A percentile compares a stretch with the other conserved stretches of the same genome.
Evolutionary conservation across 1,139 yeast species (phyloP).

Genomic region (Saccharomyces hybrid): DNA sequence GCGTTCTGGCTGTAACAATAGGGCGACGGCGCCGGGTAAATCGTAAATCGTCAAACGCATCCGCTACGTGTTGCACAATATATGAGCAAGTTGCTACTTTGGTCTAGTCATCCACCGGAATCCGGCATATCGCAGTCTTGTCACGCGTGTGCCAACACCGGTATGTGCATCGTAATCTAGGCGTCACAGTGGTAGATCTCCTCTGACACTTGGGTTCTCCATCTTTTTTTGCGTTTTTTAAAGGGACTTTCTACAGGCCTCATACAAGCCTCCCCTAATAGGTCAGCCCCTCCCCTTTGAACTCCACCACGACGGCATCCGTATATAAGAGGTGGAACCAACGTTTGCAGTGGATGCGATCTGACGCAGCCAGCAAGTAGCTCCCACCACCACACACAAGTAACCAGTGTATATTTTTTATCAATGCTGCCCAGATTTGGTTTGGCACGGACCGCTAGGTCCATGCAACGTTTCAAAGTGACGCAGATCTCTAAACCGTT

Average conservation of each 20-base stretch:
- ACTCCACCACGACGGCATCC: not conserved
- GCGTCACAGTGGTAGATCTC: not conserved
- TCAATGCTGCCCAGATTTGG: not conserved
- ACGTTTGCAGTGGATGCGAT: too few species aligned
- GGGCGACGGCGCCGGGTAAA: not conserved
- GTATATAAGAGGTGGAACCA: not conserved
- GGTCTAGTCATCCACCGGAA: not conserved
- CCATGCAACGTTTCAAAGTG: not conserved
- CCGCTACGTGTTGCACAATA: too few species aligned
- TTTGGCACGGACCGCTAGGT: not conserved
- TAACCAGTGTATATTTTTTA: not conserved
- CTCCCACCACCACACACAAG: too few species aligned
- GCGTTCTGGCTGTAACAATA: not conserved
- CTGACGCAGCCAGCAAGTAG: too few species aligned
- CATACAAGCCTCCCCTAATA: conserved; percentile 5
- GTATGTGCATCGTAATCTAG: not conserved
- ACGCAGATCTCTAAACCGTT: not conserved
- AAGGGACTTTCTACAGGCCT: conserved; percentile 2
- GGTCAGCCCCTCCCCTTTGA: conserved; percentile 1
- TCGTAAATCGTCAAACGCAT: not conserved
- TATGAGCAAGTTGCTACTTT: not conserved
- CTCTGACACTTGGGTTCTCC: conserved; percentile 5
- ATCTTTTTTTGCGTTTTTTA: conserved; percentile 2
- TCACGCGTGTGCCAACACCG: not conserved
- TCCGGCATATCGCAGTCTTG: not conserved